Conservation (phyloP, 208 protist genomes). For the Leishmania lainsoni region DNA sequence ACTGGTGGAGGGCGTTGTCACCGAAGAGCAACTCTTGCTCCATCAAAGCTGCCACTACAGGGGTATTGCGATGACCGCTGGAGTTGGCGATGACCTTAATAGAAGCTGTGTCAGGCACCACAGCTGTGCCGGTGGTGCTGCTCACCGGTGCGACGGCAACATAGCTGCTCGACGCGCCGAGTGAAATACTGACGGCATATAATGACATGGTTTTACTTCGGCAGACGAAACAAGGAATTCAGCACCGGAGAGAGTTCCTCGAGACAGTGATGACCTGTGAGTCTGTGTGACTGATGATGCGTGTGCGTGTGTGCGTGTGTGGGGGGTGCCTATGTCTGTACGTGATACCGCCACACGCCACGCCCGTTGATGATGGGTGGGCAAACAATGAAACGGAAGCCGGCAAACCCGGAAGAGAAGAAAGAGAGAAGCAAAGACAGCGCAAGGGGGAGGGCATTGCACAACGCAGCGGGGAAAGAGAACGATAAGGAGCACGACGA, state of each 20-base stretch:
- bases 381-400: not conserved
- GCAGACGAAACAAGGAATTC: not conserved
- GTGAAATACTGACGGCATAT: conserved; percentile 85
- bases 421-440: not conserved
- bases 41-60: conserved; percentile 63
- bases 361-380: not conserved
- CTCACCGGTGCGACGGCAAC: conserved; percentile 60
- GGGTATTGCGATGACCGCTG: conserved; percentile 77
- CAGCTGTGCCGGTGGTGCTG: conserved; percentile 12
- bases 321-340: not conserved
- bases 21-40: conserved; percentile 83
- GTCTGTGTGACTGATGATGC: not conserved
- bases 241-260: not conserved
- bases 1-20: conserved; percentile 70
- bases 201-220: conserved; percentile 19
- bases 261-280: not conserved
- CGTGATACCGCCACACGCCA: not conserved
- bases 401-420: not conserved
- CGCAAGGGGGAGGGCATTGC: not conserved
- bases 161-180: conserved; percentile 76
- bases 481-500: not conserved
- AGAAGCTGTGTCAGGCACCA: conserved; percentile 24
- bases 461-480: not conserved
- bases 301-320: not conserved
- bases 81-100: conserved; percentile 80